Base-by-base conservation (phyloP, 352 stramenopile genomes). In the Phytophthora tubulina region DNA sequence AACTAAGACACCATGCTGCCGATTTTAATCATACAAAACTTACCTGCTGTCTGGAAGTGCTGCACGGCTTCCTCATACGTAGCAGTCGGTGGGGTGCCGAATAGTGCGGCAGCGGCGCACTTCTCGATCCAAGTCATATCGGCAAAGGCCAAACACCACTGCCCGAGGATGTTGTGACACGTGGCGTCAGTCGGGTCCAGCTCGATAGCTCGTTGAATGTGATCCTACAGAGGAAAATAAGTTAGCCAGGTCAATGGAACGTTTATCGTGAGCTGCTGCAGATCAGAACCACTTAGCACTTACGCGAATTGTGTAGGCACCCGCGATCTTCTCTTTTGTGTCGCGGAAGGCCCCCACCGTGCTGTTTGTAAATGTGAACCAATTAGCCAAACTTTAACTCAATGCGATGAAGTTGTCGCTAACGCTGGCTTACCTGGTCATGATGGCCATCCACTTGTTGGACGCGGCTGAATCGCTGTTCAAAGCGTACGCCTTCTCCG, bases 81-180 rank as follows among this genome's bases (percentile, higher is more conserved):
- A 4, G 82, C 72, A 3, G 60, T 80, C 33, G 86, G 84, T 10
- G 86, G 81, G 9, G 73, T 83, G 5, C 86, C 85, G 51, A 94
- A 93, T n/a, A 94, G 74, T 55, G 78, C 81, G 17, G 87, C 67
- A 10, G 87, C 85, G 4, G 87, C 85, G 1, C 78, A 71, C 59
- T 90, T 89, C 61, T 94, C 87, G 59, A 93, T 83, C 87, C 87
- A 94, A 45, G 79, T 84, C 69, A 94, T 86, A 59, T 92, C 83
- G 10, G 87, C 85, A 54, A 94, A 90, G n/a, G 86, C 85, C 17
- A 93, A 77, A 58, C 85, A 91, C 86, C 86, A 94, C 38, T 91
- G 85, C 6, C 85, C 86, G 38, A 94, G 65, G 32, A 94, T 91
- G 55, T 92, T 88, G 73, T 91, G 78, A 27, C 73, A 84, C 3